Percentiles rank a stretch among this genome's conserved stretches.
phyloP scores from a whole-genome alignment of 345 rosid genomes.

The Punica granatum region DNA sequence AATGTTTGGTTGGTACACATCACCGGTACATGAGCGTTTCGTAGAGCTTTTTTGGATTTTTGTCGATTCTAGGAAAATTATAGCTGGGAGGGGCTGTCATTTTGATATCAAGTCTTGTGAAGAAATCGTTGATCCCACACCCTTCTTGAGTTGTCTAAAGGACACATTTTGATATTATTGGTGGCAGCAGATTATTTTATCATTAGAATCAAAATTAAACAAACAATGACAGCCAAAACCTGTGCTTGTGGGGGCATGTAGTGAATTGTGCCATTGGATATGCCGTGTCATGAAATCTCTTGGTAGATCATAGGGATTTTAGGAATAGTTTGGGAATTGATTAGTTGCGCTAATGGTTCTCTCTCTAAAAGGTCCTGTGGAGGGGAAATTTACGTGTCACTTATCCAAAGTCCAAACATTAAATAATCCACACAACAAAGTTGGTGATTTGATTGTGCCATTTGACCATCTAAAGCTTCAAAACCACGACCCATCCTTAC shows the following conservation, averaged over 20 bases:
- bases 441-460: background rate
- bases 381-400: background rate
- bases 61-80: background rate
- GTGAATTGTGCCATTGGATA: background rate
- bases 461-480: too few species aligned
- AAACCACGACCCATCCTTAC: too few species aligned
- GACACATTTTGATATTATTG: too few species aligned
- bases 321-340: background rate
- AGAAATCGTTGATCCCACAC: background rate
- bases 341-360: background rate
- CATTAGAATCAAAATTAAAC: background rate
- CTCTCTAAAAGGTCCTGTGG: background rate
- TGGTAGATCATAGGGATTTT: background rate
- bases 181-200: background rate
- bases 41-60: background rate
- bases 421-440: background rate
- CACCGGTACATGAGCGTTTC: background rate
- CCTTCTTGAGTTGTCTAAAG: background rate
- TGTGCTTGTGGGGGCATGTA: background rate
- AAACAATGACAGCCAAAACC: background rate
- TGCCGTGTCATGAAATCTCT: conserved; percentile 1
- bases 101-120: background rate
- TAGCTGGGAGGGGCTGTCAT: background rate
- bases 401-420: background rate
- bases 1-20: background rate